phyloP scores from a whole-genome alignment of 768 basidiomycete species.

The Psilocybe azurescens region DNA sequence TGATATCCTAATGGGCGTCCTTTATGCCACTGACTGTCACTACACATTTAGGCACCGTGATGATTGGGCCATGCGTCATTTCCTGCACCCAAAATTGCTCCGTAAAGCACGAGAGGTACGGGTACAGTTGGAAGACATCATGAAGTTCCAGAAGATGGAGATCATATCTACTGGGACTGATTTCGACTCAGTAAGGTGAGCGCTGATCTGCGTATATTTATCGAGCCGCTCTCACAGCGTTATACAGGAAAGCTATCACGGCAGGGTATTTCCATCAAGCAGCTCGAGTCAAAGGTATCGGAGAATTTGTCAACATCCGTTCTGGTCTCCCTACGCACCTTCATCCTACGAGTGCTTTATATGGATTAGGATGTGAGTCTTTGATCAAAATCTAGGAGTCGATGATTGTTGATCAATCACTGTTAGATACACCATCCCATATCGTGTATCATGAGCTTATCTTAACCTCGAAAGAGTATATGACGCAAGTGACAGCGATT shows the following conservation, averaged over 20 bases:
- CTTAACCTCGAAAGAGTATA: slow-evolving; percentile 95
- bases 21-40: slow-evolving; percentile 9
- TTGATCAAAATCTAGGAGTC: slow-evolving; percentile 1
- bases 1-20: not conserved
- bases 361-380: slow-evolving; percentile 90
- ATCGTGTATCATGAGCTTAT: slow-evolving; percentile 97
- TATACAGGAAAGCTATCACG: slow-evolving; percentile 88
- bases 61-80: slow-evolving; percentile 94
- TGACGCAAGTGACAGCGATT: slow-evolving; percentile 98
- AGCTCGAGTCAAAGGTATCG: slow-evolving; percentile 97
- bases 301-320: slow-evolving; percentile 97
- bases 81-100: slow-evolving; percentile 94
- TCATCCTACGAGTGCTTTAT: slow-evolving; percentile 96
- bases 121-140: slow-evolving; percentile 95
- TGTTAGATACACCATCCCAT: slow-evolving; percentile 90
- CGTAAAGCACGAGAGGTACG: slow-evolving; percentile 96
- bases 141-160: slow-evolving; percentile 99
- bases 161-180: slow-evolving; percentile 91
- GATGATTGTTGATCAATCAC: slow-evolving; percentile 12
- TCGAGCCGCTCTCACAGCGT: slow-evolving; percentile 4
- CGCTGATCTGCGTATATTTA: slow-evolving; percentile 3
- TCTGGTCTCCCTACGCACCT: slow-evolving; percentile 94
- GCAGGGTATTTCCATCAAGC: slow-evolving; percentile 99
- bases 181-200: slow-evolving; percentile 83
- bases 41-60: slow-evolving; percentile 73